Base-by-base conservation (phyloP, 2,329 filamentous ascomycete genomes). In the Fusarium stilboides region DNA sequence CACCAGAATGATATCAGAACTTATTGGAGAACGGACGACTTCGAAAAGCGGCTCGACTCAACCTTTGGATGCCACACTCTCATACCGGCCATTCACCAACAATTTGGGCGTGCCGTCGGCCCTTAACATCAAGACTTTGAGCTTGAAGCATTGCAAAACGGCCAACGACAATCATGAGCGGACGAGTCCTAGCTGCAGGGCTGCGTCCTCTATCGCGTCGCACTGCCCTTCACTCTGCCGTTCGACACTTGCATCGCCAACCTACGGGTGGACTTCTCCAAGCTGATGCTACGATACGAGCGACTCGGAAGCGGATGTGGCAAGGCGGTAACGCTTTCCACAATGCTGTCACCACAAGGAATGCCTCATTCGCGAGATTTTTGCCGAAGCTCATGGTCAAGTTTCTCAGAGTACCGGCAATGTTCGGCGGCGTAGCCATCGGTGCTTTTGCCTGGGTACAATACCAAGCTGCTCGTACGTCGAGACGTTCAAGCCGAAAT, bases 361-460 rank as follows among this genome's bases (percentile, higher is more conserved):
- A 90, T 77, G 88, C 85, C 24, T 91, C 89, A 8, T 91, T 91
- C 73, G 86, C 81, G 43, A 84, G 89, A 49, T 84, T 91, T 63
- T 83, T 99, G 33, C 97, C 97, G 3, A 95, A 93, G 78, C 86
- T 99, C 51, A 90, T 96, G n/a, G 81, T 96, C 76, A 99, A 98
- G 83, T 91, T 99, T 73, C 87, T 91, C 36, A 89, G 94, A 58
- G 85, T 97, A 56, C 96, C 96, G 20, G 96, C 96, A 60, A 91
- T 98, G 83, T 94, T 97, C 75, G 96, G 95, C 42, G 94, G 94
- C 42, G 88, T 94, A 46, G 93, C 94, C 76, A 88, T 99, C 70
- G 94, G 93, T 15, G 93, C 92, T 4, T 83, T 97, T 62, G 94
- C 94, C 26, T 99, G 97, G 87, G 83, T 99, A 49, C 96, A 99